Evolutionary conservation across 768 basidiomycete genomes (phyloP).

Genomic region (Lactifluus rugatus): DNA sequence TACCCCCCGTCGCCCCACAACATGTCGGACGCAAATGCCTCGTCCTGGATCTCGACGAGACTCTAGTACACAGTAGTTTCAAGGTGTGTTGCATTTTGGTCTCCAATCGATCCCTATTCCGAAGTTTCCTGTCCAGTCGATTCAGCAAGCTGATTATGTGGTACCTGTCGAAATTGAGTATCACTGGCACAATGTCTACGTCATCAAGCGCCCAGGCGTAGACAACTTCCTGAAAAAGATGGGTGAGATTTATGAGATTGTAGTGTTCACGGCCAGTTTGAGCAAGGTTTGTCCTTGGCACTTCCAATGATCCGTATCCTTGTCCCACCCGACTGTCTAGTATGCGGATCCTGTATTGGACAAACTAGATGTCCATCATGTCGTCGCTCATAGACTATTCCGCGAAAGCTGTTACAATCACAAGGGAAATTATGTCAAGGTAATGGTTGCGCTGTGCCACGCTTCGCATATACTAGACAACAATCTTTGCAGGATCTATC

Average conservation of each 20-base stretch:
- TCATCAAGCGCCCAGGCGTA: constrained; percentile 96
- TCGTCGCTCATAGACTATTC: constrained; percentile 91
- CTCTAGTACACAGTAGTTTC: constrained; percentile 94
- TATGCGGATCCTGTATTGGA: constrained; percentile 98
- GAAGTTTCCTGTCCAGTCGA: constrained; percentile 48
- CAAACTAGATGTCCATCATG: constrained; percentile 87
- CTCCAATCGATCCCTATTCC: background rate
- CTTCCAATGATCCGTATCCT: background rate
- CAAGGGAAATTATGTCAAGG: constrained; percentile 99
- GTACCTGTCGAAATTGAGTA: constrained; percentile 99
- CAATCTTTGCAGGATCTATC: constrained; percentile 68
- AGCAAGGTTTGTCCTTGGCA: constrained; percentile 64
- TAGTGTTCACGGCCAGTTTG: constrained; percentile 95
- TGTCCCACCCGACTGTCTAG: constrained; percentile 33
- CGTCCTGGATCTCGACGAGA: constrained; percentile 95
- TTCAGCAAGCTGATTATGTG: constrained; percentile 91
- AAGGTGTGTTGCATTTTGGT: constrained; percentile 48
- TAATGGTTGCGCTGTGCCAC: constrained; percentile 24
- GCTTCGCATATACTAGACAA: background rate
- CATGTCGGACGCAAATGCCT: constrained; percentile 90
- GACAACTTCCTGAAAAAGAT: constrained; percentile 95
- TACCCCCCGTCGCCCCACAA: constrained; percentile 72
- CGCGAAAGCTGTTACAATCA: constrained; percentile 99
- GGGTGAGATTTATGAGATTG: constrained; percentile 97
- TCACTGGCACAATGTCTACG: constrained; percentile 97